Conservation (phyloP, 345 rosid genomes). For the Salix purpurea region DNA sequence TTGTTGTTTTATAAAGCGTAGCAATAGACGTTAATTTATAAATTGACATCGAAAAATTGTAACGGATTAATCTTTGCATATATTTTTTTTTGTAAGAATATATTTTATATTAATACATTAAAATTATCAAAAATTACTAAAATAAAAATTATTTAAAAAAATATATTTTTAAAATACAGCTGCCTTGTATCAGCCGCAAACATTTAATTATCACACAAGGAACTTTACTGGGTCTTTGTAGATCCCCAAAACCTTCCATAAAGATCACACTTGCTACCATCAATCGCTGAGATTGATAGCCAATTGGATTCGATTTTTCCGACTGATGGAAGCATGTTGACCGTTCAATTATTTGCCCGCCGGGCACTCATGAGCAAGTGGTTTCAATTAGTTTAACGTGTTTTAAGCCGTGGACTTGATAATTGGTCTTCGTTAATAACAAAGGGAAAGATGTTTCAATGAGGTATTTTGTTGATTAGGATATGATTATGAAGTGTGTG, state of each 20-base stretch:
- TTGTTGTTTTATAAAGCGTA: too few relatives aligned
- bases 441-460: too few relatives aligned
- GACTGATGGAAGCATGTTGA: not conserved
- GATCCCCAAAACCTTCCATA: not conserved
- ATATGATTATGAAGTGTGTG: slow-evolving; percentile 1
- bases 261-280: not conserved
- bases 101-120: too few relatives aligned
- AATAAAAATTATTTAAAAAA: too few relatives aligned
- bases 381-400: not conserved
- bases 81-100: too few relatives aligned
- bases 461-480: not conserved
- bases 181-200: too few relatives aligned
- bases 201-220: not conserved
- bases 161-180: too few relatives aligned
- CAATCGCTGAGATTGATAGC: not conserved
- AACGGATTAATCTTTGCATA: too few relatives aligned
- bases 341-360: not conserved
- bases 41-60: too few relatives aligned
- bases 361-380: not conserved
- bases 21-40: too few relatives aligned
- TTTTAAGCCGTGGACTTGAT: not conserved
- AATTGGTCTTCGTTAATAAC: too few relatives aligned
- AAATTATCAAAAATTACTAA: too few relatives aligned
- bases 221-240: not conserved
- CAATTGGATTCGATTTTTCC: not conserved